Conservation (phyloP, 2,329 filamentous ascomycete species). For the Xylaria sp. region DNA sequence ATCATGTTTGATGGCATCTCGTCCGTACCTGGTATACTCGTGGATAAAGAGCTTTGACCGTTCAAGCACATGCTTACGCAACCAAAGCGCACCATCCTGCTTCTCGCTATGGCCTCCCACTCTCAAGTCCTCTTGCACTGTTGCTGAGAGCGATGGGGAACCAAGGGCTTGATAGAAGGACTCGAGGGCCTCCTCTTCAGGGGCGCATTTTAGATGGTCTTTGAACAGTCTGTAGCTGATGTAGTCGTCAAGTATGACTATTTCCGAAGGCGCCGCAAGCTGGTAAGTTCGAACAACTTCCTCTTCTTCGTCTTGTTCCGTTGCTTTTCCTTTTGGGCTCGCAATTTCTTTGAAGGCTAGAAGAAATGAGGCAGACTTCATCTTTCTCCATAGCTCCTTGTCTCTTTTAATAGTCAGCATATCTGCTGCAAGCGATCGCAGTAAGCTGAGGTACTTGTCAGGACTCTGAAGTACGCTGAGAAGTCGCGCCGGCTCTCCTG, state of each 20-base stretch:
- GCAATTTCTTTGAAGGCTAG: slow-evolving; percentile 80
- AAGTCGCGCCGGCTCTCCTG: slow-evolving; percentile 80
- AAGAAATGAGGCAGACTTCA: slow-evolving; percentile 78
- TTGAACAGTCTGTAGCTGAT: slow-evolving; percentile 90
- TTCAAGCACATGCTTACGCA: slow-evolving; percentile 85
- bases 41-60: slow-evolving; percentile 89
- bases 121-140: slow-evolving; percentile 78
- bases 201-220: slow-evolving; percentile 80
- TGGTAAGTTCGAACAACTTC: slow-evolving; percentile 77
- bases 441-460: slow-evolving; percentile 84
- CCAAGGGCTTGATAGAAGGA: slow-evolving; percentile 84
- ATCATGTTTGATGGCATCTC: slow-evolving; percentile 83
- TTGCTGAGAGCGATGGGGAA: slow-evolving; percentile 73
- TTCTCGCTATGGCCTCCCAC: slow-evolving; percentile 71
- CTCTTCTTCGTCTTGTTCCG: slow-evolving; percentile 58
- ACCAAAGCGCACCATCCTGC: slow-evolving; percentile 69
- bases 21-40: slow-evolving; percentile 71
- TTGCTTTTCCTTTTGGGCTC: slow-evolving; percentile 52
- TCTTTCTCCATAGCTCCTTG: slow-evolving; percentile 75
- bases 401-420: slow-evolving; percentile 74
- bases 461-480: slow-evolving; percentile 78
- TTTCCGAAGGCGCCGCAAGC: slow-evolving; percentile 71
- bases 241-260: slow-evolving; percentile 86
- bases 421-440: slow-evolving; percentile 81
- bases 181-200: slow-evolving; percentile 87